A percentile compares a stretch with the other conserved stretches of the same genome.
Evolutionary conservation across 225 moss, liverwort and hornwort species (phyloP).

Genomic region (Bryum argenteum): DNA sequence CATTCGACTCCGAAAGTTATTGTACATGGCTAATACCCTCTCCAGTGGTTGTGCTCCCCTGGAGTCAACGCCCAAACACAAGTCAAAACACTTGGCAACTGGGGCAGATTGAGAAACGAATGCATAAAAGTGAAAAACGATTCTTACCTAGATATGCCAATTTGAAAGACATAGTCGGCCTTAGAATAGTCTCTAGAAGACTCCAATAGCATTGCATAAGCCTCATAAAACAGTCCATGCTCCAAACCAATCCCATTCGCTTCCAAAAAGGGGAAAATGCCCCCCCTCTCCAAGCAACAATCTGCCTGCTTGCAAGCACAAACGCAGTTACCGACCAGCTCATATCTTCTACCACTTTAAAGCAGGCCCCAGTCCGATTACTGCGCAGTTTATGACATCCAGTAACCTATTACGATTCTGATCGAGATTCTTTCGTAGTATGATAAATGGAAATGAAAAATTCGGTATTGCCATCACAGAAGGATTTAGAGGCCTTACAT

Average conservation of each 20-base stretch:
- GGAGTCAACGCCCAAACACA: conserved; percentile 26
- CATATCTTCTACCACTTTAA: background rate
- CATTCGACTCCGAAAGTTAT: conserved; percentile 75
- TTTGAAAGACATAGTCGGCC: conserved; percentile 74
- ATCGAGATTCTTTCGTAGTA: background rate
- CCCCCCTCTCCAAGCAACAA: conserved; percentile 80
- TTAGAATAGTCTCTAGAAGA: conserved; percentile 66
- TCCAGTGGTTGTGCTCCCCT: conserved; percentile 78
- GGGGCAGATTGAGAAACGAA: background rate
- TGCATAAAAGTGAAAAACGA: background rate
- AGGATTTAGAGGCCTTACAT: conserved; percentile 52
- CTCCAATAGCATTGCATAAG: conserved; percentile 86
- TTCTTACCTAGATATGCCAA: conserved; percentile 74
- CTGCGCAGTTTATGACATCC: background rate
- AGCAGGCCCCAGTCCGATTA: background rate
- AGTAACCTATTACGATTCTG: background rate
- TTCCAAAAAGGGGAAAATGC: conserved; percentile 79
- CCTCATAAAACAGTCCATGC: conserved; percentile 84
- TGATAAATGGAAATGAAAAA: background rate
- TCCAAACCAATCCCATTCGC: conserved; percentile 85
- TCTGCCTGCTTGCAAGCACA: conserved; percentile 67
- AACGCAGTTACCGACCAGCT: conserved; percentile 5
- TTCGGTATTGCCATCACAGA: background rate
- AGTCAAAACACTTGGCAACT: conserved; percentile 8
- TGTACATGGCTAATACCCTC: conserved; percentile 75